These are phyloP conservation scores for Starmerella apis DNA, from an alignment of 805 yeast species.

Conservation along the genomic window DNA sequence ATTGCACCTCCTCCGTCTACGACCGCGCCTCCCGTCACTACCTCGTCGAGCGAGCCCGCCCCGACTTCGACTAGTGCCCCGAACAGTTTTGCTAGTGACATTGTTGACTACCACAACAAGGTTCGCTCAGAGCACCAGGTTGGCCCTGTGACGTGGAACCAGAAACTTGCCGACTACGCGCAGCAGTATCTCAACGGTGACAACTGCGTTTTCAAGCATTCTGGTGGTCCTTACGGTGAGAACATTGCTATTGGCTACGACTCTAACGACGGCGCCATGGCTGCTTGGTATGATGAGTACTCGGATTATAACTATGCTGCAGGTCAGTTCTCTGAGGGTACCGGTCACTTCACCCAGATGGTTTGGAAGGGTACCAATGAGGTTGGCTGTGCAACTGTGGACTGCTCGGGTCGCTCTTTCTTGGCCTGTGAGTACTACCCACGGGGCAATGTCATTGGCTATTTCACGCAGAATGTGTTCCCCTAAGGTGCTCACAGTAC, in stretches of 20 bases:
- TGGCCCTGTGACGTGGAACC: constrained; percentile 45
- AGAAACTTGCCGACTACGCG: constrained; percentile 44
- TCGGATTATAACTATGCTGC: constrained; percentile 41
- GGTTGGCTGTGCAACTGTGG: constrained; percentile 57
- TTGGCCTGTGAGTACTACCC: constrained; percentile 62
- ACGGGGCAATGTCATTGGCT: constrained; percentile 52
- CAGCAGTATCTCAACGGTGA: constrained; percentile 40
- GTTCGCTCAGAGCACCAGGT: constrained; percentile 48
- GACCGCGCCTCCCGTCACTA: constrained; percentile 18
- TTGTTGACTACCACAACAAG: constrained; percentile 52
- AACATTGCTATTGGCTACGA: constrained; percentile 63
- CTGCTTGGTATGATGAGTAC: constrained; percentile 68
- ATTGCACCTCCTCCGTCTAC: constrained; percentile 17
- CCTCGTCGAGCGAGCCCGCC: constrained; percentile 22
- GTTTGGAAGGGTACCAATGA: constrained; percentile 54
- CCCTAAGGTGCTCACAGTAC: constrained; percentile 4
- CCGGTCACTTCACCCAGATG: constrained; percentile 75
- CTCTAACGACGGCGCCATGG: constrained; percentile 43
- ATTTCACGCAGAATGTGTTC: constrained; percentile 28
- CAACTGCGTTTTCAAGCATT: constrained; percentile 49
- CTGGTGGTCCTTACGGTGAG: constrained; percentile 60
- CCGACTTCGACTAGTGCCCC: constrained; percentile 22
- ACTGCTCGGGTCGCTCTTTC: constrained; percentile 41
- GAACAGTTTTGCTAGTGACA: constrained; percentile 23
- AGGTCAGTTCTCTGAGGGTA: constrained; percentile 38